Base-by-base conservation (phyloP, 306 rosid species). In the Urtica urens region DNA sequence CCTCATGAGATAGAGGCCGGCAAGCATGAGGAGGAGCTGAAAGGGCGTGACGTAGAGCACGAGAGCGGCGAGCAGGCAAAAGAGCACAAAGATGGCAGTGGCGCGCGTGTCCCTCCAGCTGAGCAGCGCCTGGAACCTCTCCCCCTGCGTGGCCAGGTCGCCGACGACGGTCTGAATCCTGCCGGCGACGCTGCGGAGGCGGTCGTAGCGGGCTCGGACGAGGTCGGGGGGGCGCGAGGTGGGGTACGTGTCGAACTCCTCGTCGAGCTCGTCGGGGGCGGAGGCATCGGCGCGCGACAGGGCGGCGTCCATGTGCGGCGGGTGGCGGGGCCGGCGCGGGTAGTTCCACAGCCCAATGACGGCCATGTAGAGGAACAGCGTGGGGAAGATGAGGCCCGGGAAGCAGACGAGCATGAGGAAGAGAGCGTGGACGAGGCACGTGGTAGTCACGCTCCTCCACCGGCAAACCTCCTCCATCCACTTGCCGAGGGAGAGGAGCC, bases 21-120 rank as follows among this genome's bases (percentile, higher is more conserved):
- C 53, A 0, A 62, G 13, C 45, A 90, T 76, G 23, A 67, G 52
- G 23, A 85, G 1, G 49, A 90, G 23, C 68, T 69, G 78, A 20
- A 77, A 67, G 2, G 94, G 95, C 27, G 66, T 78, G 34, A 79
- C 81, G 42, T 90, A 90, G 48, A 90, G 45, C 27, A 72, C 78
- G 7, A 77, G 2, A 2, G 99, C 77, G 42, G 69, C 65, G 18
- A 68, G 49, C 38, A 90, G 63, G 64, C 95, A 90, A 37, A 44
- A 81, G 7, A 6, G 1, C 14, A 51, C 22, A 43, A 72, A 90
- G 48, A 90, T 69, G 21, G 48, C 15, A 0, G 94, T 90, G 48
- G 99, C 99, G 1, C 95, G 92, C 34, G 95, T 83, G 68, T 90
- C 99, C 48, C 95, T 66, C 99, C 99, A 90, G 68, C 69, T 90